A percentile compares a stretch with the other conserved stretches of the same genome.
Conservation (phyloP, 2,329 filamentous ascomycete genomes). For the Conoideocrella luteorostrata region DNA sequence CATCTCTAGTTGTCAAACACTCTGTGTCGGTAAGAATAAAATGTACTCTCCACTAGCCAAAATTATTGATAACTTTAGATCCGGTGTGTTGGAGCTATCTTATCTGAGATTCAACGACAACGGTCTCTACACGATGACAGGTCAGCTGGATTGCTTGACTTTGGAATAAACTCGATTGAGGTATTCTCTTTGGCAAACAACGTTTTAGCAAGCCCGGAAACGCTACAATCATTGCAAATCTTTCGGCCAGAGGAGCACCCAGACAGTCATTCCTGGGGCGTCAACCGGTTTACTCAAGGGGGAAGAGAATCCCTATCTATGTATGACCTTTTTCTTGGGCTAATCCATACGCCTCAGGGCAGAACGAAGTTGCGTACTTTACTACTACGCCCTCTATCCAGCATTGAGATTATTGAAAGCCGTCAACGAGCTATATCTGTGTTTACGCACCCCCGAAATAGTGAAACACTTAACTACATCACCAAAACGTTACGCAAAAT, state of each 20-base stretch:
- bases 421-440: conserved; percentile 64
- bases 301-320: conserved; percentile 78
- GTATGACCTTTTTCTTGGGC: conserved; percentile 71
- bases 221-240: conserved; percentile 77
- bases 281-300: conserved; percentile 36
- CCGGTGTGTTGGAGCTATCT: conserved; percentile 79
- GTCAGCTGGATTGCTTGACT: neutral
- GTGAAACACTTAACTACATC: conserved; percentile 46
- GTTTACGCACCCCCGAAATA: conserved; percentile 64
- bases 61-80: conserved; percentile 41
- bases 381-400: conserved; percentile 71
- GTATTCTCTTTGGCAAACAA: conserved; percentile 63
- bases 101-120: conserved; percentile 67
- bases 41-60: neutral
- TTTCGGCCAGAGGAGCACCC: conserved; percentile 77
- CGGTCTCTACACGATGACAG: conserved; percentile 34
- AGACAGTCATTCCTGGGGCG: conserved; percentile 68
- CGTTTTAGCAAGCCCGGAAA: conserved; percentile 78
- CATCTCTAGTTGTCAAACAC: conserved; percentile 68
- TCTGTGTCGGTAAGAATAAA: conserved; percentile 49
- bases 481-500: conserved; percentile 60
- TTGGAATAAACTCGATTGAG: conserved; percentile 1
- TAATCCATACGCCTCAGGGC: conserved; percentile 75
- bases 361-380: conserved; percentile 66
- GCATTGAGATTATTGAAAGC: conserved; percentile 60